Conservation (phyloP, 805 yeast species). For the Candida vaughaniae region DNA sequence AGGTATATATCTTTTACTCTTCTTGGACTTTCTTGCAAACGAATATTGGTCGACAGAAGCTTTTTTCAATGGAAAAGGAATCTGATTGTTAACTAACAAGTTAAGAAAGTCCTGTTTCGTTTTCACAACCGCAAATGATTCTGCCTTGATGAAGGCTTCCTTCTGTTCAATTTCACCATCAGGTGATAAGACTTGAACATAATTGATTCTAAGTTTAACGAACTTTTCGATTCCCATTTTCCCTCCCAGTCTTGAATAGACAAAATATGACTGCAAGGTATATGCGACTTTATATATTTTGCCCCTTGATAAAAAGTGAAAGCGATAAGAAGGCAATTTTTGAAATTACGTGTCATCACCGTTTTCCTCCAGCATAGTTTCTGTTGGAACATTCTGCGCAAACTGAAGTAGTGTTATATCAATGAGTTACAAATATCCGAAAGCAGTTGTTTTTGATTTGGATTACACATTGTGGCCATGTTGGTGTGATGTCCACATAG, state of each 20-base stretch:
- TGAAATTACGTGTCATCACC: too few species aligned
- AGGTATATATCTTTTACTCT: constrained; percentile 37
- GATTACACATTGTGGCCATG: constrained; percentile 82
- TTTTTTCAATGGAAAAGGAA: constrained; percentile 8
- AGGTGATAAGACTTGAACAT: constrained; percentile 1
- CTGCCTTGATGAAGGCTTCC: constrained; percentile 14
- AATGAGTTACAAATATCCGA: constrained; percentile 7
- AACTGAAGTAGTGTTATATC: too few species aligned
- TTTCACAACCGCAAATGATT: constrained; percentile 10
- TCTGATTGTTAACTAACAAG: constrained; percentile 5
- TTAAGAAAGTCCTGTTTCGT: constrained; percentile 15
- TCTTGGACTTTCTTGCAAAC: constrained; percentile 47
- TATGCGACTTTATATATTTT: background rate
- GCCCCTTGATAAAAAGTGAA: background rate
- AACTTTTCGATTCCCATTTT: background rate
- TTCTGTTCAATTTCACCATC: constrained; percentile 5
- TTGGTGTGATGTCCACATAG: constrained; percentile 78
- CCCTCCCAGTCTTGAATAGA: background rate
- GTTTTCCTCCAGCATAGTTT: too few species aligned
- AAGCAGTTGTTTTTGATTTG: constrained; percentile 66
- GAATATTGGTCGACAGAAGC: constrained; percentile 4
- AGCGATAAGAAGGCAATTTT: background rate
- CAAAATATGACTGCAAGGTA: constrained; percentile 1
- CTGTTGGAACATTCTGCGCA: too few species aligned
- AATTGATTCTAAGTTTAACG: constrained; percentile 4